Base-by-base conservation (phyloP, 352 stramenopile species). In the Globisporangium perplexum region DNA sequence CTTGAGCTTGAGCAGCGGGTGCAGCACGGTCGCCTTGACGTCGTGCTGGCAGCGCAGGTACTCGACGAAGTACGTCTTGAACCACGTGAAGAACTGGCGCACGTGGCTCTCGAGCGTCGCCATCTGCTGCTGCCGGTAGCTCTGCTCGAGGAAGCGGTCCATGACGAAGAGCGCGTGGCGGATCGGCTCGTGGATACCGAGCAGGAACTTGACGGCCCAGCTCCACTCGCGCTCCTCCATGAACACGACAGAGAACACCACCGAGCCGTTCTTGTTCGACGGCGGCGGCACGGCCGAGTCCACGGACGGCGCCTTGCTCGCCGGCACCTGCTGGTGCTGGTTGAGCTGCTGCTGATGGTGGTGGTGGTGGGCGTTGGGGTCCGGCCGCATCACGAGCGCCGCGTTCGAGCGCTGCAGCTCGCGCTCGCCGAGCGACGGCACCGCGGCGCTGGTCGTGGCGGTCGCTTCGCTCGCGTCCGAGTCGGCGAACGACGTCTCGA, bases 141-240 rank as follows among this genome's bases (percentile, higher is more conserved):
- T 74, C 45, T 83, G 77, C 26, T 87, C 72, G n/a, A 93, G 53
- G 44, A 90, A 93, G 18, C 77, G 72, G 58, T 93, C 80, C 62
- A 89, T 89, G 44, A 93, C 83, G 55, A 86, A 91, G 1, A 93
- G 71, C 22, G 83, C 80, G 47, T 93, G 83, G 8, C 83, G 80
- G 55, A 93, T 74, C 5, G 83, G 83, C 31, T 93, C 83, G 39
- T 93, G 83, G 22, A 93, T 57, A 7, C 77, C 69, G 10, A 93
- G 58, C 7, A 93, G 50, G 41, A 93, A 89, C 63, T 75, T 82
- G 22, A 62, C 71, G 43, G 74, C 79, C 83, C 83, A 93, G 28
- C 57, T 84, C 64, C 73, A 83, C 17, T 88, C 74, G 12, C 55
- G 55, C 24, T 81, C 55, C 14, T 88, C 72, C 22, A 66, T 64